phyloP scores from a whole-genome alignment of 2,329 filamentous ascomycete species.

The Atkinsonella texensis region DNA sequence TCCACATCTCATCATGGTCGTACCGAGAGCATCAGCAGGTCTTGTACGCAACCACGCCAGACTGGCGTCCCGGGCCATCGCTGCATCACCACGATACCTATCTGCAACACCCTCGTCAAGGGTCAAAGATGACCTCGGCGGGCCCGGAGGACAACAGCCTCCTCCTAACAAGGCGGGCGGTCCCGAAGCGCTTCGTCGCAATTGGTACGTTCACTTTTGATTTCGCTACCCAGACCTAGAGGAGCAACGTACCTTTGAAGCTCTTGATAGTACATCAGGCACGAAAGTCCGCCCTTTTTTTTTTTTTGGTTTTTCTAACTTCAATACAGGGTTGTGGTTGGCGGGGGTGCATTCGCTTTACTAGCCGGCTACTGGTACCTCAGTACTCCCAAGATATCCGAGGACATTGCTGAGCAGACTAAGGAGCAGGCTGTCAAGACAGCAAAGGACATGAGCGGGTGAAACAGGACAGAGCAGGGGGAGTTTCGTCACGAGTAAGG shows the following conservation, averaged over 20 bases:
- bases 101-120: slow-evolving; percentile 2
- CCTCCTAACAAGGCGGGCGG: slow-evolving; percentile 16
- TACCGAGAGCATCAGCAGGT: neutral
- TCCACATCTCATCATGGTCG: neutral
- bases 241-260: no score
- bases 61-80: neutral
- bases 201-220: slow-evolving; percentile 16
- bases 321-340: slow-evolving; percentile 17
- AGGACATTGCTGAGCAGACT: slow-evolving; percentile 5
- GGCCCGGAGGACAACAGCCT: slow-evolving; percentile 22
- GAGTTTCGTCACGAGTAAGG: slow-evolving; percentile 18
- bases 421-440: slow-evolving; percentile 14
- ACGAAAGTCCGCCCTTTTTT: no score
- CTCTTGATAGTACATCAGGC: no score
- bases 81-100: slow-evolving; percentile 2
- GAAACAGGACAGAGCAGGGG: slow-evolving; percentile 17
- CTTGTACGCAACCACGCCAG: slow-evolving; percentile 5
- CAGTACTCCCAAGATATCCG: slow-evolving; percentile 5
- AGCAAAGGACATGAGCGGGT: slow-evolving; percentile 19
- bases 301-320: no score
- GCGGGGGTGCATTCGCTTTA: slow-evolving; percentile 15
- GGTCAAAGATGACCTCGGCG: slow-evolving; percentile 17
- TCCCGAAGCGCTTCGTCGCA: slow-evolving; percentile 17
- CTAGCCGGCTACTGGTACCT: slow-evolving; percentile 18
- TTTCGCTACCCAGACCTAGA: no score